Evolutionary conservation across 2,329 filamentous ascomycete genomes (phyloP), one percentile per base, ranked within the genome.

Genomic region (Mariannaea elegans): DNA sequence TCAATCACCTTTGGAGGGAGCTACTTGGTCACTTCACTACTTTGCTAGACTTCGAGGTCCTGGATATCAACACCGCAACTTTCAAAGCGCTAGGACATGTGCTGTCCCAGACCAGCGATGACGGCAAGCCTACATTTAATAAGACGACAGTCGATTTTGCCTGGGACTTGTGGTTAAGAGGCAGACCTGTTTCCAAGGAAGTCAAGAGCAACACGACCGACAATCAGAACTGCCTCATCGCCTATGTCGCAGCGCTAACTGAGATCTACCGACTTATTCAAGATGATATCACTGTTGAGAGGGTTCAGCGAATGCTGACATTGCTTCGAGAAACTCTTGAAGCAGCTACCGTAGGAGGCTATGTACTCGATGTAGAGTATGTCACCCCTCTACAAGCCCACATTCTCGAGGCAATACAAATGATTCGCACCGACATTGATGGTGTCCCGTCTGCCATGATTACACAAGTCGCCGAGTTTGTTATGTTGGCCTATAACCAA

Each of bases 171-270:
- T 94, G 91, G 91, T 86, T 85, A 14, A 81, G 85, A 36, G 85
- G 86, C 2, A 81, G 90, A n/a, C 88, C 89, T 0, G 76, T 82
- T 3, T 76, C 80, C 1, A 77, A 77, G 29, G 67, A 64, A 12
- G 59, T 50, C 10, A 66, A 63, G 10, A 59, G 59, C 24, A 82
- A 81, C 48, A 75, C 80, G 1, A 77, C 78, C 2, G 85, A 91
- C 62, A 96, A 95, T 65, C 92, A 97, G 72, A 89, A 89, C 56
- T 93, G 92, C 10, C 84, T 94, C n/a, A 79, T 92, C 27, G 91
- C 93, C n/a, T 97, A 97, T 77, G 85, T 95, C 1, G 84, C 88
- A 19, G 84, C 90, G 1, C 85, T 95, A 38, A 82, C 87, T 56
- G 89, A 95, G 67, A 83, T 98, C 1, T 97, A 97, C 71, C 85